Evolutionary conservation across 192 early-diverging fungal genomes (phyloP).

Genomic region (Phycomyces nitens): DNA sequence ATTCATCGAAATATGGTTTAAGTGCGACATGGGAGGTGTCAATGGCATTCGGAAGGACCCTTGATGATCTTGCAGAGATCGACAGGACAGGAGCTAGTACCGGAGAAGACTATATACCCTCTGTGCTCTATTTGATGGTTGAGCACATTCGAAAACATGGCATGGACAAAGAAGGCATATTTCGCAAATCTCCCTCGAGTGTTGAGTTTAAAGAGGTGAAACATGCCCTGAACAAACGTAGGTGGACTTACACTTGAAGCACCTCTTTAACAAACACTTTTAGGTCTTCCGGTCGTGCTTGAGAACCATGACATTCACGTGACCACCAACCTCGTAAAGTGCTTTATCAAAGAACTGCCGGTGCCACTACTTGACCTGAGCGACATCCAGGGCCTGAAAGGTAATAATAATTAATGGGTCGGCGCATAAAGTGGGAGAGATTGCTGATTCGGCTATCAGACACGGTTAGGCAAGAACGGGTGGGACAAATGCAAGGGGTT

Average conservation of each 20-base stretch:
- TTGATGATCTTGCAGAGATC: constrained; percentile 51
- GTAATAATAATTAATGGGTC: not conserved
- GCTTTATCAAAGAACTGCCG: constrained; percentile 80
- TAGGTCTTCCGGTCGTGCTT: constrained; percentile 54
- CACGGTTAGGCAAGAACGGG: constrained; percentile 11
- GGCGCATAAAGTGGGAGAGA: too few relatives aligned
- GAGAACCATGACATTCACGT: constrained; percentile 73
- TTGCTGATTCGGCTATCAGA: not conserved
- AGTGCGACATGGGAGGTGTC: not conserved
- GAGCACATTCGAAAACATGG: constrained; percentile 66
- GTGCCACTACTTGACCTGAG: constrained; percentile 63
- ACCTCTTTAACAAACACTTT: not conserved
- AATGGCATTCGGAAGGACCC: constrained; percentile 65
- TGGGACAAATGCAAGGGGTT: constrained; percentile 24
- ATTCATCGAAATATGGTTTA: too few relatives aligned
- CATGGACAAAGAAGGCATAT: constrained; percentile 82
- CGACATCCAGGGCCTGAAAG: constrained; percentile 33
- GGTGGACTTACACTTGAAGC: not conserved
- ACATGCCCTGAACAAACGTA: constrained; percentile 50
- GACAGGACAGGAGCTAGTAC: not conserved
- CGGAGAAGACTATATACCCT: constrained; percentile 59
- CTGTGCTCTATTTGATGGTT: constrained; percentile 70
- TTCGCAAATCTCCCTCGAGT: constrained; percentile 76
- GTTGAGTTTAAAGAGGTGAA: constrained; percentile 66
- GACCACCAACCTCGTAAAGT: constrained; percentile 78